Conservation (phyloP, 1,284 basidiomycete species). For the Paramarasmius palmivorus region DNA sequence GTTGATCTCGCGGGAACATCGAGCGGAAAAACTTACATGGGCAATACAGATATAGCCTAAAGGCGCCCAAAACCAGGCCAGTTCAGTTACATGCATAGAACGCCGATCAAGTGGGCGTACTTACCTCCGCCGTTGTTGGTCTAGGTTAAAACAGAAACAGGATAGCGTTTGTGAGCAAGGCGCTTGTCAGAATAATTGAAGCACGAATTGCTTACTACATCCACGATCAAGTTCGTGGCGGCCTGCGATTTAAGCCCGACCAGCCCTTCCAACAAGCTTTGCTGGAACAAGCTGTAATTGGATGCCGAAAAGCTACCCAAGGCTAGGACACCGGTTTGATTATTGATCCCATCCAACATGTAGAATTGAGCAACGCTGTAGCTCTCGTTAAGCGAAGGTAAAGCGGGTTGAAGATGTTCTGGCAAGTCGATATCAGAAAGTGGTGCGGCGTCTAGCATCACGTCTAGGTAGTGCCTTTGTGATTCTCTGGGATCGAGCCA, state of each 20-base stretch:
- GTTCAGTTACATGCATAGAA: background rate
- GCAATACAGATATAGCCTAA: constrained; percentile 59
- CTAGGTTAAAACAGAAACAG: constrained; percentile 30
- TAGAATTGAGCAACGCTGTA: constrained; percentile 55
- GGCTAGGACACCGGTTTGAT: constrained; percentile 57
- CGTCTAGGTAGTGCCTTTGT: constrained; percentile 46
- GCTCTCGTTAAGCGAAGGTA: constrained; percentile 43
- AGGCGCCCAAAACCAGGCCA: background rate
- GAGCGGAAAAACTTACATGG: constrained; percentile 40
- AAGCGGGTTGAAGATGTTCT: constrained; percentile 40
- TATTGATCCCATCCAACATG: constrained; percentile 42
- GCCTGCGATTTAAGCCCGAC: constrained; percentile 47
- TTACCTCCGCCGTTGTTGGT: constrained; percentile 61
- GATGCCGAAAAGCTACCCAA: constrained; percentile 58
- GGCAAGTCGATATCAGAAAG: constrained; percentile 52
- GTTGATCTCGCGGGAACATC: background rate
- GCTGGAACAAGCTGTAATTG: constrained; percentile 41
- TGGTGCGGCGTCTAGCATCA: constrained; percentile 48
- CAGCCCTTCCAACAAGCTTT: constrained; percentile 49
- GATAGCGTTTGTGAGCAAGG: constrained; percentile 9
- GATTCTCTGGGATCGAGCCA: constrained; percentile 32
- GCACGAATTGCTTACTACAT: constrained; percentile 42
- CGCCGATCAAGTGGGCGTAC: constrained; percentile 6
- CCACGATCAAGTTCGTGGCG: constrained; percentile 55
- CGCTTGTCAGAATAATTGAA: background rate